These are phyloP conservation scores for Pholiota molesta DNA, from an alignment of 768 basidiomycete genomes.

Conservation along the genomic window DNA sequence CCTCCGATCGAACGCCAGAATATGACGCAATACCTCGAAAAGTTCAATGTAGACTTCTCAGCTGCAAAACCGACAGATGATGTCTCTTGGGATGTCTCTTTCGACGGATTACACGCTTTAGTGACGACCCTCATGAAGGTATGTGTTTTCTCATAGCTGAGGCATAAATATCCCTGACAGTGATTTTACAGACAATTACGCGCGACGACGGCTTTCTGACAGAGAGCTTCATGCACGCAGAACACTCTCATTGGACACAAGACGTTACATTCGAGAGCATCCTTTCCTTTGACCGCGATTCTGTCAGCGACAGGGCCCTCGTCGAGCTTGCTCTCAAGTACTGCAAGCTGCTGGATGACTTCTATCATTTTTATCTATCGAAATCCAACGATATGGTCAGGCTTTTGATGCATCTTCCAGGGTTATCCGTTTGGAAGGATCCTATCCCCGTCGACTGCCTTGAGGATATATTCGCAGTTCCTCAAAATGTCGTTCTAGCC, in stretches of 20 bases:
- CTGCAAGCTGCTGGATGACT: constrained; percentile 6
- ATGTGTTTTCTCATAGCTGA: background rate
- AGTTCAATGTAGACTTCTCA: background rate
- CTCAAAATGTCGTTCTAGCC: background rate
- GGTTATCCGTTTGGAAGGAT: constrained; percentile 6
- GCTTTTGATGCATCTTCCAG: constrained; percentile 12
- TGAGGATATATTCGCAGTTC: constrained; percentile 12
- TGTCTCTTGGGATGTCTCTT: constrained; percentile 10
- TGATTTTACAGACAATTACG: background rate
- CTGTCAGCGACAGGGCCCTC: background rate
- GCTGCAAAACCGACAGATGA: background rate
- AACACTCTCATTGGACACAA: constrained; percentile 20
- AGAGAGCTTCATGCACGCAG: constrained; percentile 13
- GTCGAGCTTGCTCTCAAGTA: constrained; percentile 7
- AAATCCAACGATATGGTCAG: constrained; percentile 5
- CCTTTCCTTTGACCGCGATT: background rate
- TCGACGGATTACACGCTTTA: constrained; percentile 14
- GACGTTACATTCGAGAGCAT: constrained; percentile 4
- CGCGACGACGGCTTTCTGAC: background rate
- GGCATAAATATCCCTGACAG: background rate
- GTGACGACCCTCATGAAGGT: constrained; percentile 16
- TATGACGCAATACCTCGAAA: constrained; percentile 3
- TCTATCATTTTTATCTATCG: constrained; percentile 13
- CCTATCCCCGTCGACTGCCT: constrained; percentile 14
- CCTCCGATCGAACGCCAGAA: background rate